Evolutionary conservation across 805 yeast genomes (phyloP), one percentile per base, ranked within the genome.

Genomic region (Starmerella bombi): DNA sequence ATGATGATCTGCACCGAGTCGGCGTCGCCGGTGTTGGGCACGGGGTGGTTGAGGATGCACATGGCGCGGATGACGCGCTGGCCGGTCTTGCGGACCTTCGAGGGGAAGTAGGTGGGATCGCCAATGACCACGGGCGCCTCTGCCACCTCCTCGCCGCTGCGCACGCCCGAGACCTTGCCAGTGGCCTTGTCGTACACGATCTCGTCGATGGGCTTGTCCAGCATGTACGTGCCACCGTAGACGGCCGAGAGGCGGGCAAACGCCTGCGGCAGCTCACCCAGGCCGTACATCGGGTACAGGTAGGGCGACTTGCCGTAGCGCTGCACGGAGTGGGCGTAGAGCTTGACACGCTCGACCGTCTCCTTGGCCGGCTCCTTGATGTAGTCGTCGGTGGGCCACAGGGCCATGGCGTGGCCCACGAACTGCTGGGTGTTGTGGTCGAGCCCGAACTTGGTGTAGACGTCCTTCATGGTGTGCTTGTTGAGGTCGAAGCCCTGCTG

Each of bases 251-350:
- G 73, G 59, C 98, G 74, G 9, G 97, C 96, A 66, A 91, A 91
- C 7, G 96, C 98, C 65, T 91, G 98, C n/a, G 98, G 98, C 45
- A 91, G 70, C 62, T 91, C 98, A 38, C 98, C 98, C 43, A 91
- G 71, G 6, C 98, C 98, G 58, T 91, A 91, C 55, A 88, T 67
- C 36, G 98, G 98, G 59, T 91, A 91, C 46, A 91, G 72, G 60
- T 91, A 91, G 10, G 98, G 98, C 6, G 94, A 82, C 63, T 86
- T 86, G 43, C 98, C 97, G 61, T 81, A 91, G 54, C 91, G 76
- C 22, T 94, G 91, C 45, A 91, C 93, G 12, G 94, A 81, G 52
- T 82, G 83, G 36, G 83, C 78, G 56, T 91, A 91, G 45, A 91
- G 69, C 37, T 81, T 62, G 41, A 91, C 75, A 60, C 97, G 71